Evolutionary conservation across 2,329 filamentous ascomycete species (phyloP), one percentile per base, ranked within the genome.

Genomic region (Colletotrichum lentis): DNA sequence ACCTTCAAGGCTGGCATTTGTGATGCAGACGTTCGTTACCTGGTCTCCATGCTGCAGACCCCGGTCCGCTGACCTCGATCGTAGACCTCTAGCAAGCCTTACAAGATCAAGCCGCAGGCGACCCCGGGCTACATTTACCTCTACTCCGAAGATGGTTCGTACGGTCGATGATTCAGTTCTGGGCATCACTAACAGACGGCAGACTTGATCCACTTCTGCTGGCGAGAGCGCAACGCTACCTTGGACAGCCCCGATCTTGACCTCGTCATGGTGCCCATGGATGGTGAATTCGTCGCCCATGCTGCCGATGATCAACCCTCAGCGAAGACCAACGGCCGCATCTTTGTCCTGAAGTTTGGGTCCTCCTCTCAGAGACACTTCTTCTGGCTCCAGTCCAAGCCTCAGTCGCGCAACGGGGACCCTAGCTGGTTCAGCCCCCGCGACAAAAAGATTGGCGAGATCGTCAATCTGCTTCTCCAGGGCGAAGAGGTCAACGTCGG

Each of bases 201-300:
- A 94, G 91, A 97, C 60, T 87, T 99, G 69, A 86, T 97, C 69
- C 94, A 97, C 83, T 97, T 99, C 82, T 97, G 94, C 87, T 99
- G 96, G 96, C 91, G 94, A 72, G 90, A 92, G 75, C 91, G 96
- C 72, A 86, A 84, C 72, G 87, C 88, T 67, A 83, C 90, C 24
- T 80, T 93, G 72, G 87, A 91, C 71, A 82, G 91, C 67, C 91
- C 94, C 66, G 91, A 96, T 69, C 82, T 97, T 71, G 94, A 99
- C 77, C 87, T 99, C 44, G 88, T 97, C 74, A 97, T 97, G 92
- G 90, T 99, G 60, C 95, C 96, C 24, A 86, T 87, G 62, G 96
- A 99, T 78, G 93, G 92, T 73, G 90, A 88, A 74, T 99, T 99
- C 80, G 84, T 89, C 14, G 93, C 94, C 8, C 96, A 97, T 81